Percentiles rank a stretch among this genome's conserved stretches.
These are phyloP conservation scores for Sugiyamaella xylanicola DNA, from an alignment of 1,139 yeast species.

Conservation along the genomic window DNA sequence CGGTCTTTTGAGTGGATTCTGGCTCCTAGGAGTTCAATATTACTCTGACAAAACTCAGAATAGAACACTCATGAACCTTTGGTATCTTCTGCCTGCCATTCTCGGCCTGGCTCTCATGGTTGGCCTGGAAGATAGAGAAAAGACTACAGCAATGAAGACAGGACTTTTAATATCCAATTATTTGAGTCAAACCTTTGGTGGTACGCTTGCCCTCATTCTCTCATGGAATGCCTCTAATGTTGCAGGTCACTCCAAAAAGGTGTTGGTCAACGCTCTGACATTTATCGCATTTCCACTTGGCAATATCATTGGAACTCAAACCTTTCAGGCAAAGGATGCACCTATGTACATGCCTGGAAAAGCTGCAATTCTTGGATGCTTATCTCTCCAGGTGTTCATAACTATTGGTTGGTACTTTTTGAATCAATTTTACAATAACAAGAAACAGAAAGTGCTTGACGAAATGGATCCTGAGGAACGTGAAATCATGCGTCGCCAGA, in stretches of 20 bases:
- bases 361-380: slow-evolving; percentile 36
- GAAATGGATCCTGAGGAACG: slow-evolving; percentile 31
- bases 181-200: slow-evolving; percentile 15
- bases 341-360: slow-evolving; percentile 53
- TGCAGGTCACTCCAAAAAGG: slow-evolving; percentile 72
- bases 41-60: slow-evolving; percentile 11
- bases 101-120: slow-evolving; percentile 17
- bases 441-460: slow-evolving; percentile 2
- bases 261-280: slow-evolving; percentile 54
- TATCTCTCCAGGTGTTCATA: slow-evolving; percentile 3
- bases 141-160: slow-evolving; percentile 20
- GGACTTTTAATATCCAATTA: slow-evolving; percentile 17
- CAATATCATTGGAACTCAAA: slow-evolving; percentile 57
- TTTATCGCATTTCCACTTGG: slow-evolving; percentile 58
- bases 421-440: slow-evolving; percentile 4
- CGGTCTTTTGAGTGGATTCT: slow-evolving; percentile 21
- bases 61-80: slow-evolving; percentile 13
- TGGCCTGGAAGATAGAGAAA: slow-evolving; percentile 17
- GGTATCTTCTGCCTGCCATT: slow-evolving; percentile 8
- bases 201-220: slow-evolving; percentile 17
- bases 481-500: slow-evolving; percentile 33
- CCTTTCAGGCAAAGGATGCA: slow-evolving; percentile 51
- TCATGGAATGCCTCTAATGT: slow-evolving; percentile 48
- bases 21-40: slow-evolving; percentile 18
- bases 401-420: slow-evolving; percentile 4